These are phyloP conservation scores for Zanthoxylum bungeanum DNA, from an alignment of 345 rosid species.

Conservation along the genomic window DNA sequence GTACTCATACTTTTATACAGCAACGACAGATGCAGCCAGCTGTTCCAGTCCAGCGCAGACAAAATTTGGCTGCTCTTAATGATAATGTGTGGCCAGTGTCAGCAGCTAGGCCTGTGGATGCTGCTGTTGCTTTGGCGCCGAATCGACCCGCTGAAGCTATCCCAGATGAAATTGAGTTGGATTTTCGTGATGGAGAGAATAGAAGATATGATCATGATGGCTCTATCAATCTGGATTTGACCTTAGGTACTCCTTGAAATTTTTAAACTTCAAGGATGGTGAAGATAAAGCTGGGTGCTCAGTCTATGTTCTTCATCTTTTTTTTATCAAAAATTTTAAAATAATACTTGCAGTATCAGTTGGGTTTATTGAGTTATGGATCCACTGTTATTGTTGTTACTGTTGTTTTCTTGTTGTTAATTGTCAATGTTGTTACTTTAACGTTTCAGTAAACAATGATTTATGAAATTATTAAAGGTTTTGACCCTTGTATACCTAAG, in stretches of 20 bases:
- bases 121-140: neutral
- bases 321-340: neutral
- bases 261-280: neutral
- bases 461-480: too few relatives aligned
- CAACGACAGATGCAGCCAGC: neutral
- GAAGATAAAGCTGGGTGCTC: neutral
- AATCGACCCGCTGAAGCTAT: neutral
- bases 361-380: too few relatives aligned
- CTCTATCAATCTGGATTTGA: slow-evolving; percentile 1
- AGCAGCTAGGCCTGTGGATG: neutral
- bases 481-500: too few relatives aligned
- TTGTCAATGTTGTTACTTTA: too few relatives aligned
- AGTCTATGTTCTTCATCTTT: neutral
- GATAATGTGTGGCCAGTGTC: neutral
- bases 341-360: too few relatives aligned
- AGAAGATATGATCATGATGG: neutral
- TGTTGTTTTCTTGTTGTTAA: too few relatives aligned
- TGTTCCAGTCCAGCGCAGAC: neutral
- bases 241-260: neutral
- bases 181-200: neutral
- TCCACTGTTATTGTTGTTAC: too few relatives aligned
- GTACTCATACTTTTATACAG: neutral
- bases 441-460: too few relatives aligned
- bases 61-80: neutral
- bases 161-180: slow-evolving; percentile 1